phyloP scores from a whole-genome alignment of 2,329 filamentous ascomycete genomes.

The Trematosphaeria pertusa region DNA sequence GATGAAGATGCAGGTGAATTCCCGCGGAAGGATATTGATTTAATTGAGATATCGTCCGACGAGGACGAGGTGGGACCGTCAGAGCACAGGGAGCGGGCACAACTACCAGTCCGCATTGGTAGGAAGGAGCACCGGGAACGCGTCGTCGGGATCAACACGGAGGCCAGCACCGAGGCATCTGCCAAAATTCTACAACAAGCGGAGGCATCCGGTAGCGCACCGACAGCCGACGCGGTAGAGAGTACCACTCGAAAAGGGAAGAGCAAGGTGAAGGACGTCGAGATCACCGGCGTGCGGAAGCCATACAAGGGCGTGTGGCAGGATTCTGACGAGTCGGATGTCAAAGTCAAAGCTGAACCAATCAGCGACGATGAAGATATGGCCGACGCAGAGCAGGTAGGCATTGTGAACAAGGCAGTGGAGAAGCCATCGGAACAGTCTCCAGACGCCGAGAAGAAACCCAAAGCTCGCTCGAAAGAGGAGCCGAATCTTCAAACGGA shows the following conservation, averaged over 20 bases:
- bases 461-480: constrained; percentile 25
- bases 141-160: constrained; percentile 60
- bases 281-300: constrained; percentile 51
- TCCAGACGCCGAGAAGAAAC: constrained; percentile 42
- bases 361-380: constrained; percentile 54
- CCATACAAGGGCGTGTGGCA: constrained; percentile 55
- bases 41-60: constrained; percentile 65
- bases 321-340: constrained; percentile 47
- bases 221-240: constrained; percentile 24
- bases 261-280: constrained; percentile 52
- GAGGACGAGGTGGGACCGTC: constrained; percentile 50
- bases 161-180: constrained; percentile 56
- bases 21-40: constrained; percentile 63
- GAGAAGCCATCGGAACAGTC: constrained; percentile 39
- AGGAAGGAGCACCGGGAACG: constrained; percentile 64
- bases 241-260: constrained; percentile 42
- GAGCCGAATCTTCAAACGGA: constrained; percentile 59
- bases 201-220: constrained; percentile 37
- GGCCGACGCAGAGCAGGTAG: constrained; percentile 37
- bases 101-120: constrained; percentile 61
- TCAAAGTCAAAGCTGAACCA: constrained; percentile 62
- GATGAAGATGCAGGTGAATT: constrained; percentile 55
- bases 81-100: constrained; percentile 28
- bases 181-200: constrained; percentile 49
- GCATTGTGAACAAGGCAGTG: constrained; percentile 21